These are phyloP conservation scores for Fraxinus anomala DNA, from an alignment of 257 asterid species.

Conservation along the genomic window DNA sequence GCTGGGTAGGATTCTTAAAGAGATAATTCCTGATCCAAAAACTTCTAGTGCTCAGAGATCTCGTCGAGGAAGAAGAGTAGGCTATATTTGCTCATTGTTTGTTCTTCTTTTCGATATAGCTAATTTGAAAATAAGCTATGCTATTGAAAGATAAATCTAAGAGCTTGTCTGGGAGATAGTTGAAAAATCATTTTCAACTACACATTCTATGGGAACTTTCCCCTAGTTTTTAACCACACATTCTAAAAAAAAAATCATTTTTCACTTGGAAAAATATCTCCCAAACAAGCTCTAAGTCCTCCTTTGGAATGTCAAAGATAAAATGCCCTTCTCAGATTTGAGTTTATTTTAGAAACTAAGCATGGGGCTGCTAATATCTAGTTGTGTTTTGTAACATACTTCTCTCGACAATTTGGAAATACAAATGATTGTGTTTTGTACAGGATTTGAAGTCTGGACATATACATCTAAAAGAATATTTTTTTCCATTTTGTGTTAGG, in stretches of 20 bases:
- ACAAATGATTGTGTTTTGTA: neutral
- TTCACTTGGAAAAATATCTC: no score
- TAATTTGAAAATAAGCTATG: conserved; percentile 10
- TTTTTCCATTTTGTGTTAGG: neutral
- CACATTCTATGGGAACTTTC: no score
- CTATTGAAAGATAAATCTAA: neutral
- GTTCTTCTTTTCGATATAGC: conserved; percentile 10
- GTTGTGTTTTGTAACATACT: neutral
- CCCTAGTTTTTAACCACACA: no score
- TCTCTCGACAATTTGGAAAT: neutral
- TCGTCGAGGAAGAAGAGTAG: conserved; percentile 71
- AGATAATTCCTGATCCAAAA: conserved; percentile 60
- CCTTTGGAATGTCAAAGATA: neutral
- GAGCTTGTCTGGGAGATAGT: no score
- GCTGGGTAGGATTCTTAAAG: conserved; percentile 72
- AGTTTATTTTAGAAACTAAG: conserved; percentile 5
- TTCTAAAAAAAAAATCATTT: no score
- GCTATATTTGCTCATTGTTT: conserved; percentile 25
- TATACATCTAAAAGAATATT: neutral
- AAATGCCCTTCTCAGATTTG: conserved; percentile 10
- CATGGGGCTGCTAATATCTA: neutral
- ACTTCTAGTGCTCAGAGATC: conserved; percentile 49
- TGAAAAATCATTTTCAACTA: no score
- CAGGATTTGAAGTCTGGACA: neutral
- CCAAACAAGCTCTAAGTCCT: neutral